phyloP scores from a whole-genome alignment of 1,139 yeast species.

The Yamadazyma buinensis region DNA sequence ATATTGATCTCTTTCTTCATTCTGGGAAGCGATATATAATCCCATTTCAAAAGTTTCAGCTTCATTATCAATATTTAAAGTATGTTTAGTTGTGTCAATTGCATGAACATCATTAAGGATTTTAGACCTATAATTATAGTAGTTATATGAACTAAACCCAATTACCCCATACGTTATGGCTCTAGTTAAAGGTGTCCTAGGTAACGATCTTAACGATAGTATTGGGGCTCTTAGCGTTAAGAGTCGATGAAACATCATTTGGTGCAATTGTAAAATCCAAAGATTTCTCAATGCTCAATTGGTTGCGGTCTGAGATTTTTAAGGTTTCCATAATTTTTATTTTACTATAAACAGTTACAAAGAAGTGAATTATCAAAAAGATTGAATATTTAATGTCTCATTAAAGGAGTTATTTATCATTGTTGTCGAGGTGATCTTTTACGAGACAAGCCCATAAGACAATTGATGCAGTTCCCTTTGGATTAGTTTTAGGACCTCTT shows the following conservation, averaged over 20 bases:
- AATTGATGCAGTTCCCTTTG: conserved; percentile 52
- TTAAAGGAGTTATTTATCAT: too few relatives aligned
- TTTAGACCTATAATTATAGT: conserved; percentile 10
- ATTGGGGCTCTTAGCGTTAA: conserved; percentile 1
- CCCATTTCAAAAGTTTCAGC: conserved; percentile 72
- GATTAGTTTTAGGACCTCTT: conserved; percentile 52
- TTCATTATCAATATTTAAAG: conserved; percentile 36
- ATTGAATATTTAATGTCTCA: too few relatives aligned
- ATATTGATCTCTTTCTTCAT: conserved; percentile 37
- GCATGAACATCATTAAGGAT: conserved; percentile 32
- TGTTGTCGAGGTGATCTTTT: conserved; percentile 25
- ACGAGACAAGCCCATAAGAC: conserved; percentile 49
- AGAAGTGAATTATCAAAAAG: too few relatives aligned
- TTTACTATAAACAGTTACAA: neutral
- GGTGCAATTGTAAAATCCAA: too few relatives aligned
- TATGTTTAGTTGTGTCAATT: conserved; percentile 32
- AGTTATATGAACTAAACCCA: conserved; percentile 9
- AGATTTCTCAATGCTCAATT: neutral
- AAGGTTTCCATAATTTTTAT: too few relatives aligned
- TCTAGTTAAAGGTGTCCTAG: neutral
- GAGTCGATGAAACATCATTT: conserved; percentile 2
- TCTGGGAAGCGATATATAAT: conserved; percentile 57
- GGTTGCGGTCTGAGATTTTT: too few relatives aligned
- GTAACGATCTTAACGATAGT: conserved; percentile 1
- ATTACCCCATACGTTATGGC: conserved; percentile 8